Conservation (phyloP, 495 filamentous ascomycete species). For the Staphylotrichum longicolle region DNA sequence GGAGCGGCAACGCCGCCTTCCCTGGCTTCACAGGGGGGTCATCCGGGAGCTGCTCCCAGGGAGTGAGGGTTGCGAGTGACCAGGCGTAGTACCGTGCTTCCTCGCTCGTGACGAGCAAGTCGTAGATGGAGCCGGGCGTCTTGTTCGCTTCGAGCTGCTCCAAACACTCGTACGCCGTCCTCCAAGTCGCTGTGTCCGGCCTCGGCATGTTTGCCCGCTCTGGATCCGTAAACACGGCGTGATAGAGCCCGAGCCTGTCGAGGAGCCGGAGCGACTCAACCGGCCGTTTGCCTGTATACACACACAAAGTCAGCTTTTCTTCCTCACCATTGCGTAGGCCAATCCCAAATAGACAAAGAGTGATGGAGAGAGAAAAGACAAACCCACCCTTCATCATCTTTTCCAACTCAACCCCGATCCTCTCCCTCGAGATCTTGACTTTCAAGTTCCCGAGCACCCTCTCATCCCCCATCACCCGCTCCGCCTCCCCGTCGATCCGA, state of each 20-base stretch:
- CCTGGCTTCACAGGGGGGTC: constrained; percentile 37
- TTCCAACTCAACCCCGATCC: constrained; percentile 76
- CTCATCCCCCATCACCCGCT: constrained; percentile 69
- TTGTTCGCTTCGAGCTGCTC: constrained; percentile 46
- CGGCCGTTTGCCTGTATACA: constrained; percentile 62
- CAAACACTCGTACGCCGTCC: constrained; percentile 51
- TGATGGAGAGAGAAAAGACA: neutral
- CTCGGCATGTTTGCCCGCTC: constrained; percentile 36
- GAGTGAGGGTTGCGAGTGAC: constrained; percentile 69
- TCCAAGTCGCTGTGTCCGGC: constrained; percentile 47
- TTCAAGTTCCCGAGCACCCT: constrained; percentile 73
- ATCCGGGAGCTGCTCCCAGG: constrained; percentile 64
- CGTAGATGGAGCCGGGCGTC: constrained; percentile 49
- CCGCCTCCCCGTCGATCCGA: constrained; percentile 63
- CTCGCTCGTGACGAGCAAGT: constrained; percentile 55
- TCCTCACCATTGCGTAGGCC: neutral
- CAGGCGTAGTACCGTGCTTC: constrained; percentile 69
- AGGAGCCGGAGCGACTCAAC: constrained; percentile 66
- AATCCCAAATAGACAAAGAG: neutral
- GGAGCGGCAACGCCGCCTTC: constrained; percentile 49
- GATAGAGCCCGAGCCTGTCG: constrained; percentile 70
- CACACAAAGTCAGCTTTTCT: neutral
- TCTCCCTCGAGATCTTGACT: constrained; percentile 87
- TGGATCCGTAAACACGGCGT: constrained; percentile 75
- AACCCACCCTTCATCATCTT: constrained; percentile 80